These are phyloP conservation scores for Coemansia sp. DNA, from an alignment of 192 early-diverging fungal genomes.

Conservation along the genomic window DNA sequence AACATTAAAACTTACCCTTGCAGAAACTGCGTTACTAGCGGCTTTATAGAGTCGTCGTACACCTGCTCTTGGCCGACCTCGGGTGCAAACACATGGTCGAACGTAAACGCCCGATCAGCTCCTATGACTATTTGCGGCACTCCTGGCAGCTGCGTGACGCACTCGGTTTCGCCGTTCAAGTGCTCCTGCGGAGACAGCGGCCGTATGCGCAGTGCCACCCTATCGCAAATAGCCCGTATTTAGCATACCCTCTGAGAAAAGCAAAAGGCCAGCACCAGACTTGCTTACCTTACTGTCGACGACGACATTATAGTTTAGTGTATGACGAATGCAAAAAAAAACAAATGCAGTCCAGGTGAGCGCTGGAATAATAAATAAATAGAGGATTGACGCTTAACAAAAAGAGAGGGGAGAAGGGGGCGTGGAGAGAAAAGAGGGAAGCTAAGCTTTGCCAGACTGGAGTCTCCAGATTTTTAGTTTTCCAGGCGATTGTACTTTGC, in stretches of 20 bases:
- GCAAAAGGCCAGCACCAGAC: neutral
- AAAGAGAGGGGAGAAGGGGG: too few relatives aligned
- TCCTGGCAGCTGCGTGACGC: constrained; percentile 52
- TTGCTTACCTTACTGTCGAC: constrained; percentile 37
- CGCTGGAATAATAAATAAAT: too few relatives aligned
- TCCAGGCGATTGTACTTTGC: too few relatives aligned
- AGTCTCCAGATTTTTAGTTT: too few relatives aligned
- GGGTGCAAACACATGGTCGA: constrained; percentile 75
- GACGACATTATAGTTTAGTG: constrained; percentile 18
- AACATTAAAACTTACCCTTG: constrained; percentile 56
- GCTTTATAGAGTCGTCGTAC: constrained; percentile 58
- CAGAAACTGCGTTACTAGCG: constrained; percentile 60
- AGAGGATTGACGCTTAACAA: too few relatives aligned
- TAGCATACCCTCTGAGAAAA: too few relatives aligned
- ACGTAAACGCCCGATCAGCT: constrained; percentile 61
- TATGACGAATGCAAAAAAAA: neutral
- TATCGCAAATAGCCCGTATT: constrained; percentile 10
- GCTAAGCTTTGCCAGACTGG: too few relatives aligned
- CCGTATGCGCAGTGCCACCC: constrained; percentile 51
- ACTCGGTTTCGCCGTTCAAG: constrained; percentile 41
- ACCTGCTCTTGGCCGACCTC: constrained; percentile 65
- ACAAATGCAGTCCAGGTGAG: neutral
- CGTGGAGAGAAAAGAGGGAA: too few relatives aligned
- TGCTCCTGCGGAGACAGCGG: constrained; percentile 51
- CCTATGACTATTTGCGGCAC: constrained; percentile 55